Percentiles rank a stretch among this genome's conserved stretches.
phyloP scores from a whole-genome alignment of 2,329 filamentous ascomycete genomes.

The Clonostachys byssicola region DNA sequence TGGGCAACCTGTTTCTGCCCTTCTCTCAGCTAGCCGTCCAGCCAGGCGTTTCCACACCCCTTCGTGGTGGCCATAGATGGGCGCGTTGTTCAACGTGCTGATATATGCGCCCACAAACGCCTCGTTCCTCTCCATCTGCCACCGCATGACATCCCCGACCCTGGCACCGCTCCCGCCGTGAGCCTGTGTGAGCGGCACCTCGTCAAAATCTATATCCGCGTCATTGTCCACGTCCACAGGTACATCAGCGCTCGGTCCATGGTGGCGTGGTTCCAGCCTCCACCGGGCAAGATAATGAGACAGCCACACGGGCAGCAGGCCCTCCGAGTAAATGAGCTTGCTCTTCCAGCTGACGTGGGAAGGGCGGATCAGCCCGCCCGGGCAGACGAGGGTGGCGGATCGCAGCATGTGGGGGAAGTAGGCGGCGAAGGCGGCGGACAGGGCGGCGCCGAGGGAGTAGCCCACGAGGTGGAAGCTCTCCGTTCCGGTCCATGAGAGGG shows the following conservation, averaged over 20 bases:
- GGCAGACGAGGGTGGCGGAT: slow-evolving; percentile 62
- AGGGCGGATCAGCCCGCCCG: slow-evolving; percentile 63
- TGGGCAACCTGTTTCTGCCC: slow-evolving; percentile 8
- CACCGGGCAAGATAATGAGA: slow-evolving; percentile 47
- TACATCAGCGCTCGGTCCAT: slow-evolving; percentile 24
- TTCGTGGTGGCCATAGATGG: slow-evolving; percentile 56
- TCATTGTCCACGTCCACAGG: slow-evolving; percentile 35
- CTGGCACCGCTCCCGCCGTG: slow-evolving; percentile 33
- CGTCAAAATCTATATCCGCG: slow-evolving; percentile 36
- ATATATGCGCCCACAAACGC: slow-evolving; percentile 71
- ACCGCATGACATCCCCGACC: slow-evolving; percentile 59
- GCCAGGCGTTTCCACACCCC: slow-evolving; percentile 57
- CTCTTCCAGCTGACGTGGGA: slow-evolving; percentile 57
- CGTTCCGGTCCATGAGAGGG: slow-evolving; percentile 47
- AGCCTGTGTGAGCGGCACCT: slow-evolving; percentile 45
- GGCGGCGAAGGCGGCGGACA: slow-evolving; percentile 65
- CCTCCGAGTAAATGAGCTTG: slow-evolving; percentile 57
- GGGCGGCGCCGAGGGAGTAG: slow-evolving; percentile 76
- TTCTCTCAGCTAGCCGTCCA: slow-evolving; percentile 15
- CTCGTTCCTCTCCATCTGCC: slow-evolving; percentile 63
- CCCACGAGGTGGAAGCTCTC: slow-evolving; percentile 67
- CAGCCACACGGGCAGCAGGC: slow-evolving; percentile 54
- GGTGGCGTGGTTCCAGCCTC: slow-evolving; percentile 38
- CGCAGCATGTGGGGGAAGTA: slow-evolving; percentile 63
- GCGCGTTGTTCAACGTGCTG: slow-evolving; percentile 65